phyloP scores from a whole-genome alignment of 495 filamentous ascomycete species.

The Podospora appendiculata region DNA sequence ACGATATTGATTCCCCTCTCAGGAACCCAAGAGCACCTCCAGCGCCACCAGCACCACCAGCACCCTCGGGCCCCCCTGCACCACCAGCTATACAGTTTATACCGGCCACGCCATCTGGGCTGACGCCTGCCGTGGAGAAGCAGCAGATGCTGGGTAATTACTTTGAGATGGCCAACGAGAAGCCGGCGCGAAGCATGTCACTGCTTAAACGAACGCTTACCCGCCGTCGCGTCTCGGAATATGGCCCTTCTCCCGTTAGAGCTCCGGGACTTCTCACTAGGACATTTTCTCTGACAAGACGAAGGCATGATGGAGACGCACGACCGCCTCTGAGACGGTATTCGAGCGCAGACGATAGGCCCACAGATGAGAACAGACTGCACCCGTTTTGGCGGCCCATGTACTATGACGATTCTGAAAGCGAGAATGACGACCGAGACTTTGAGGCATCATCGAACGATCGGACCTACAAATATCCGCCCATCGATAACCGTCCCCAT shows the following conservation, averaged over 20 bases:
- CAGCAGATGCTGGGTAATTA: slow-evolving; percentile 44
- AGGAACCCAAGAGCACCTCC: slow-evolving; percentile 70
- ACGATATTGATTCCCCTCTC: slow-evolving; percentile 58
- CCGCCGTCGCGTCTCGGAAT: slow-evolving; percentile 50
- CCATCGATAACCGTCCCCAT: slow-evolving; percentile 34
- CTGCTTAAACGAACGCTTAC: slow-evolving; percentile 52
- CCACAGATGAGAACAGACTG: slow-evolving; percentile 47
- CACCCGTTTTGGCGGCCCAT: slow-evolving; percentile 78
- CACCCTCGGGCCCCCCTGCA: slow-evolving; percentile 10
- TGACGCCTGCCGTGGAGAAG: slow-evolving; percentile 47
- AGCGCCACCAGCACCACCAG: slow-evolving; percentile 30
- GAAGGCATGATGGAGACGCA: slow-evolving; percentile 7
- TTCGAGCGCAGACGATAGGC: slow-evolving; percentile 32
- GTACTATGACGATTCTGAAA: slow-evolving; percentile 59
- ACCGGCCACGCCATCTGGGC: slow-evolving; percentile 57
- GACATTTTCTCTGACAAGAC: slow-evolving; percentile 33
- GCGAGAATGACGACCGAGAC: slow-evolving; percentile 37
- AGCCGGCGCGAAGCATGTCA: slow-evolving; percentile 38
- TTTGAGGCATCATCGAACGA: slow-evolving; percentile 19
- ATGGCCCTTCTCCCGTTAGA: slow-evolving; percentile 32
- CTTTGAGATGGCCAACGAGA: slow-evolving; percentile 31
- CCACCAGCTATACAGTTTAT: slow-evolving; percentile 64
- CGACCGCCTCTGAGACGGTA: slow-evolving; percentile 25
- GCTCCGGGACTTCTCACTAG: slow-evolving; percentile 32
- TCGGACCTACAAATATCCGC: slow-evolving; percentile 29